Evolutionary conservation across 2,329 filamentous ascomycete species (phyloP), one percentile per base, ranked within the genome.

Genomic region (Leptodontidium sp.): DNA sequence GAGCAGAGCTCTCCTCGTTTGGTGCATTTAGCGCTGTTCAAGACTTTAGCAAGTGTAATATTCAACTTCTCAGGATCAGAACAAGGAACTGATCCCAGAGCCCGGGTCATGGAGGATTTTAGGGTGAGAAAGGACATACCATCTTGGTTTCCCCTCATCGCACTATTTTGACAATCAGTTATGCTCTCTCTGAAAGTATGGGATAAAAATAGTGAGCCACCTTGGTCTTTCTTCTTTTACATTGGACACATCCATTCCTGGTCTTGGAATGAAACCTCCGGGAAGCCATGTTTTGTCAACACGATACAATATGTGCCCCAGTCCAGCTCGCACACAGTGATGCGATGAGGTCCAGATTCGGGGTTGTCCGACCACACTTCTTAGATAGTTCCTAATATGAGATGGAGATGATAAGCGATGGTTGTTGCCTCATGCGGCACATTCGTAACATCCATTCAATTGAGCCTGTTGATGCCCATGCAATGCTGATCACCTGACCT

Each of bases 1-100:
- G 50, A 53, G 50, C 50, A 53, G 11, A 12, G 26, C 50, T 53
- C 50, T 14, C 50, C 50, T 29, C 50, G 50, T 29, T 53, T 53
- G 12, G 15, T 29, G 24, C 50, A 53, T 29, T 53, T 53, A 8
- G 50, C 24, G 50, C 47, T 32, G 3, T 3, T 32, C 29, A 32
- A 6, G 29, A 32, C 29, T 32, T 32, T 32, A 32, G 29, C 29
- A 32, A 4, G 29, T 32, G 29, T 32, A 32, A 3, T 32, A 4
- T 32, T 32, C 29, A 32, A 32, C 6, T 32, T 32, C 6, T 6
- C 29, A 32, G 6, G 29, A 32, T 32, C 29, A 32, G 29, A 6
- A 4, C 29, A 32, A 21, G 21, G 21, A 21, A 32, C 29, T 1
- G 29, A 32, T 32, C 29, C 29, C 29, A 32, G 29, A 32, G 3